These are phyloP conservation scores for Dichotomopilus funicola DNA, from an alignment of 2,329 filamentous ascomycete species.

Conservation along the genomic window DNA sequence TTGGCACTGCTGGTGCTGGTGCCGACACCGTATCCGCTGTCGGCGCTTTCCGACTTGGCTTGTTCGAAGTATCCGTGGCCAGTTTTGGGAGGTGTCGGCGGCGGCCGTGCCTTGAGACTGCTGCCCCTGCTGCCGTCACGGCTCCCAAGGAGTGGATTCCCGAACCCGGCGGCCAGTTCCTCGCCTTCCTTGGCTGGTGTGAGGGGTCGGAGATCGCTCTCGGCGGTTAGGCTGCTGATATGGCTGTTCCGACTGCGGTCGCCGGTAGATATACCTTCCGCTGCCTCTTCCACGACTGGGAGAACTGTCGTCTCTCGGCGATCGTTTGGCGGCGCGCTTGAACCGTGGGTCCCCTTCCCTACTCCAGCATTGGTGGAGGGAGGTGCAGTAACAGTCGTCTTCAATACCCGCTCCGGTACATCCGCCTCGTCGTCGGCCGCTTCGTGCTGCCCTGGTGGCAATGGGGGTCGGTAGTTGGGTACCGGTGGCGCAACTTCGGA, in stretches of 20 bases:
- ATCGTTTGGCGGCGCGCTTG: conserved; percentile 30
- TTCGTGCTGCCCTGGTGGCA: conserved; percentile 31
- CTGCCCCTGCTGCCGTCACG: conserved; percentile 12
- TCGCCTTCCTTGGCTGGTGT: conserved; percentile 38
- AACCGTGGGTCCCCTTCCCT: conserved; percentile 23
- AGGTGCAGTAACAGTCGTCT: conserved; percentile 25
- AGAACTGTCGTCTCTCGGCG: conserved; percentile 50
- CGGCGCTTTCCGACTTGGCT: conserved; percentile 41
- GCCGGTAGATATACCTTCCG: conserved; percentile 64
- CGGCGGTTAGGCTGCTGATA: conserved; percentile 31
- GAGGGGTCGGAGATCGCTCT: conserved; percentile 31
- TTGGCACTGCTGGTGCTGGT: conserved; percentile 17
- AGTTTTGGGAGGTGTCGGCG: conserved; percentile 44
- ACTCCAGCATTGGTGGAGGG: neutral
- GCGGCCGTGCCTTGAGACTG: conserved; percentile 18
- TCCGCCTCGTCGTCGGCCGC: conserved; percentile 39
- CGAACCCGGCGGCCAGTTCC: conserved; percentile 28
- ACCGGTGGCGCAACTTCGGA: conserved; percentile 33
- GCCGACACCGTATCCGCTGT: conserved; percentile 41
- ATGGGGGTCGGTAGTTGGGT: conserved; percentile 41
- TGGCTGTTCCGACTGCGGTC: conserved; percentile 49
- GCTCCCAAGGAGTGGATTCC: conserved; percentile 29
- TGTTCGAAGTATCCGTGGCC: conserved; percentile 29
- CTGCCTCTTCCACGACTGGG: conserved; percentile 86
- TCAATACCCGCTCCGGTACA: conserved; percentile 56